phyloP scores from a whole-genome alignment of 2,329 filamentous ascomycete species.

The Pseudogymnoascus destructans region DNA sequence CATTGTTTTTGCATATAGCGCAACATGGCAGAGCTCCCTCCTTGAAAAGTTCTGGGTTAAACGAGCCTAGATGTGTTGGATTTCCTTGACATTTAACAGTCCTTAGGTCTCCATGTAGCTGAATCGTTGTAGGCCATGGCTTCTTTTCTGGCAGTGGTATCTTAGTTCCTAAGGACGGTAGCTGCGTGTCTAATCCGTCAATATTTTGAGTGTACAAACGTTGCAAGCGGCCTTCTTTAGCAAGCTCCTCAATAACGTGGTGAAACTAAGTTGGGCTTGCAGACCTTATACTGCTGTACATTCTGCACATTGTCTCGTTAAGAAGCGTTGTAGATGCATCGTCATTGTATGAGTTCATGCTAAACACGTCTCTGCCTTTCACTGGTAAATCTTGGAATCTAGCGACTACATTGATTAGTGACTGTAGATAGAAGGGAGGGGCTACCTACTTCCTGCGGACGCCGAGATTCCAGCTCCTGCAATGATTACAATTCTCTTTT shows the following conservation, averaged over 20 bases:
- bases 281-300: conserved; percentile 60
- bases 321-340: conserved; percentile 74
- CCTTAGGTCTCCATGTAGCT: conserved; percentile 82
- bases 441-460: conserved; percentile 63
- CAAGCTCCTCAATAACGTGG: conserved; percentile 75
- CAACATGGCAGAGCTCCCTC: conserved; percentile 5
- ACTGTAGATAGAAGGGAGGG: conserved; percentile 10
- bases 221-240: conserved; percentile 68
- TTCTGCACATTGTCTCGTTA: conserved; percentile 81
- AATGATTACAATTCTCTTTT: conserved; percentile 90
- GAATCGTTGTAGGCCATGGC: conserved; percentile 81
- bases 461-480: conserved; percentile 92
- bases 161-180: conserved; percentile 62
- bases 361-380: conserved; percentile 53
- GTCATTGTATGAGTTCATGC: conserved; percentile 80
- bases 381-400: conserved; percentile 13
- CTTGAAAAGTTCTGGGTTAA: conserved; percentile 13
- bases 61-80: conserved; percentile 13
- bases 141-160: conserved; percentile 66
- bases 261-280: conserved; percentile 79
- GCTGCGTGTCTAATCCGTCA: conserved; percentile 75
- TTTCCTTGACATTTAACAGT: conserved; percentile 27
- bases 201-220: conserved; percentile 93
- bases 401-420: conserved; percentile 14
- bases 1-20: conserved; percentile 8